These are phyloP conservation scores for Mortierella sp. DNA, from an alignment of 371 early-diverging fungal species.

Conservation along the genomic window DNA sequence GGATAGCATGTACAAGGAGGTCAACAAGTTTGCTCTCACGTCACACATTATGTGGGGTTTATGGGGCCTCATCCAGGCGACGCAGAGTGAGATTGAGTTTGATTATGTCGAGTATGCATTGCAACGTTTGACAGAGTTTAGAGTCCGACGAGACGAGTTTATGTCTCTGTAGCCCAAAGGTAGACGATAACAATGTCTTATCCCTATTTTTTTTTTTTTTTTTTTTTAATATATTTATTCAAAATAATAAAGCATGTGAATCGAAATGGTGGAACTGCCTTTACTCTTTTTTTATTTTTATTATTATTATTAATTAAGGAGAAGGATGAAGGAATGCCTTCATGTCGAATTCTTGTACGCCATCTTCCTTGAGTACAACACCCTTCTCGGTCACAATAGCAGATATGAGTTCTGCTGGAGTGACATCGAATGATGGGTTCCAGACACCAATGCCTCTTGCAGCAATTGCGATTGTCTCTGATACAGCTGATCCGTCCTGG, in stretches of 20 bases:
- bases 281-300: neutral
- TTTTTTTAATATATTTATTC: too few relatives aligned
- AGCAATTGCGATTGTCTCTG: slow-evolving; percentile 81
- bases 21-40: slow-evolving; percentile 67
- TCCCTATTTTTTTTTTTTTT: too few relatives aligned
- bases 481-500: slow-evolving; percentile 46
- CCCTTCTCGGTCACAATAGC: slow-evolving; percentile 96
- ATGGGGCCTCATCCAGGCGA: slow-evolving; percentile 88
- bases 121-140: slow-evolving; percentile 66
- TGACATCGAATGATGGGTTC: slow-evolving; percentile 98
- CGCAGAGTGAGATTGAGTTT: slow-evolving; percentile 85
- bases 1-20: slow-evolving; percentile 53
- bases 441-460: slow-evolving; percentile 89
- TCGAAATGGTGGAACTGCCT: too few relatives aligned
- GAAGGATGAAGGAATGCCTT: slow-evolving; percentile 56
- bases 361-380: slow-evolving; percentile 77
- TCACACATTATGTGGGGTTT: slow-evolving; percentile 86
- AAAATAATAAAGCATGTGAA: too few relatives aligned
- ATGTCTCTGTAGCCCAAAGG: slow-evolving; percentile 24
- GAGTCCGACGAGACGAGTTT: slow-evolving; percentile 45
- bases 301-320: neutral
- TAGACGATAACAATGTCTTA: neutral
- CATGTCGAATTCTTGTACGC: slow-evolving; percentile 71
- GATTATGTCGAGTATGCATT: slow-evolving; percentile 80
- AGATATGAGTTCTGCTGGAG: slow-evolving; percentile 88